A percentile compares a stretch with the other conserved stretches of the same genome.
Conservation (phyloP, 345 rosid species). For the Leavenworthia alabamica region DNA sequence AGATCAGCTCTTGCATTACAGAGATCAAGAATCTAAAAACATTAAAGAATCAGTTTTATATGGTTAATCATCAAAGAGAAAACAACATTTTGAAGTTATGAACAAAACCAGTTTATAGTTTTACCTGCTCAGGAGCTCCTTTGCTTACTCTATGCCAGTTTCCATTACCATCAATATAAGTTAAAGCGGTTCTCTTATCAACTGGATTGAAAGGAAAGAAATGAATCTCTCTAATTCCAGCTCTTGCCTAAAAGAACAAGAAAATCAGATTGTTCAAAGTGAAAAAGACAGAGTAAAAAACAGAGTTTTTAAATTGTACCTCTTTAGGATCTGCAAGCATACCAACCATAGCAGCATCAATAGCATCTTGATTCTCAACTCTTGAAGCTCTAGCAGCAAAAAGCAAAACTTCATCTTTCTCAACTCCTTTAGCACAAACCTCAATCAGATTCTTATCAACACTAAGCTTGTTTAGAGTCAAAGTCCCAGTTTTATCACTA, state of each 20-base stretch:
- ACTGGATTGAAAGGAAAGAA: conserved; percentile 81
- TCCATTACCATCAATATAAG: conserved; percentile 62
- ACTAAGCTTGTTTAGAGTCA: conserved; percentile 76
- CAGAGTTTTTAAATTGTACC: conserved; percentile 24
- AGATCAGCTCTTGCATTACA: conserved; percentile 53
- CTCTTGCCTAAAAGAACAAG: conserved; percentile 49
- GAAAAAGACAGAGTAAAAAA: neutral
- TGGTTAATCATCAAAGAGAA: neutral
- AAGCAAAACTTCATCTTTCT: conserved; percentile 54
- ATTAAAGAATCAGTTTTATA: neutral
- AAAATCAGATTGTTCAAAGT: neutral
- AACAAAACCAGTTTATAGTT: neutral
- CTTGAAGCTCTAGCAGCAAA: conserved; percentile 87
- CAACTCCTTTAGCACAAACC: conserved; percentile 61
- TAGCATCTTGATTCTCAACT: conserved; percentile 85
- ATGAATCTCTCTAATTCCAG: conserved; percentile 65
- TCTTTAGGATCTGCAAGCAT: conserved; percentile 83
- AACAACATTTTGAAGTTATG: neutral
- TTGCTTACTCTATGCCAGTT: conserved; percentile 75
- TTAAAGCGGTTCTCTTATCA: conserved; percentile 79
- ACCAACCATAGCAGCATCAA: conserved; percentile 82
- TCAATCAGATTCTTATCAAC: conserved; percentile 68
- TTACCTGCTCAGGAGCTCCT: conserved; percentile 97
- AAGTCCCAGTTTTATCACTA: conserved; percentile 82
- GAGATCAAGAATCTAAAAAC: conserved; percentile 52